phyloP scores from a whole-genome alignment of 805 yeast genomes.

The Metschnikowia kofuensis region DNA sequence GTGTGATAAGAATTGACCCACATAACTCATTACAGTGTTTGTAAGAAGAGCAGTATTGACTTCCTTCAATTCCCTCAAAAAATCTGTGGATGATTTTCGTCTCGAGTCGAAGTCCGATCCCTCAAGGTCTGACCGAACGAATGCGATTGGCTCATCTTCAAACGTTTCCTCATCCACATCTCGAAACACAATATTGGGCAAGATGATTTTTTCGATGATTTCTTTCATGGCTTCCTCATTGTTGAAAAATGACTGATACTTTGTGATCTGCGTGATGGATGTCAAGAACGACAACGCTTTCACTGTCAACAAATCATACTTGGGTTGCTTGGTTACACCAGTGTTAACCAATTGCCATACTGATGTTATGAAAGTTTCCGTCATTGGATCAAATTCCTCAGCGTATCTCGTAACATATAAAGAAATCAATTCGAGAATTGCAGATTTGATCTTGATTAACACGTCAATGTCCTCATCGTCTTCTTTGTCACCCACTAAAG shows the following conservation, averaged over 20 bases:
- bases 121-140: constrained; percentile 87
- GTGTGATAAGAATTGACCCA: constrained; percentile 56
- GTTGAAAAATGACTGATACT: constrained; percentile 54
- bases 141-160: constrained; percentile 96
- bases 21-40: constrained; percentile 67
- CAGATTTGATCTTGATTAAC: constrained; percentile 69
- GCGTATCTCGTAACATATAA: constrained; percentile 88
- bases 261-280: constrained; percentile 69
- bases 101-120: constrained; percentile 94
- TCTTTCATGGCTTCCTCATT: constrained; percentile 59
- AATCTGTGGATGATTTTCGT: constrained; percentile 89
- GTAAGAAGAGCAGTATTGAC: constrained; percentile 75
- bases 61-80: constrained; percentile 79
- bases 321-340: constrained; percentile 60
- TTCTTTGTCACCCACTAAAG: constrained; percentile 51
- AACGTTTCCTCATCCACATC: constrained; percentile 88
- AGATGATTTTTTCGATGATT: constrained; percentile 74
- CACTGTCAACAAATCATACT: constrained; percentile 81
- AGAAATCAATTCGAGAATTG: constrained; percentile 80
- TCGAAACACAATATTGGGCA: constrained; percentile 85
- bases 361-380: constrained; percentile 74
- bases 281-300: constrained; percentile 79
- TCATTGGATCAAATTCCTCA: constrained; percentile 80
- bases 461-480: constrained; percentile 66
- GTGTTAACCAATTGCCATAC: constrained; percentile 73